Percentiles rank a stretch among this genome's conserved stretches.
Evolutionary conservation across 2,329 filamentous ascomycete genomes (phyloP).

Genomic region (Fusarium oligoseptatum): DNA sequence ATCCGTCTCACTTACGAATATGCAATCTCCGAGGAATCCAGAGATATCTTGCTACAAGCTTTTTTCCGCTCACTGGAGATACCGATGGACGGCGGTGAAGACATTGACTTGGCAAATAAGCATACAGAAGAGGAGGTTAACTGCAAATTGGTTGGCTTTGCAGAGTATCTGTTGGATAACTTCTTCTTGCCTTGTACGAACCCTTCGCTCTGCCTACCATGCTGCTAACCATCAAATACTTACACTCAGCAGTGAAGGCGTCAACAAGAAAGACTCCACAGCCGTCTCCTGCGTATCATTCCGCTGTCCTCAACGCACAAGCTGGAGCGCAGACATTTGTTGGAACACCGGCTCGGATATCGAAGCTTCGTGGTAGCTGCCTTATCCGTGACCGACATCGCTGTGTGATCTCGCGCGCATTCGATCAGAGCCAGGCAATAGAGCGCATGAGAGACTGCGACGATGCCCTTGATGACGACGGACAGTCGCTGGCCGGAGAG

Average conservation of each 20-base stretch:
- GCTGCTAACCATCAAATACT: background rate
- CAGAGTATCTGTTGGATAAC: background rate
- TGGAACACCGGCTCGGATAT: constrained; percentile 19
- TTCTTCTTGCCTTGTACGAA: background rate
- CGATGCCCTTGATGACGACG: background rate
- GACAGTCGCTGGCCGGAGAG: background rate
- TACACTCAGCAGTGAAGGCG: constrained; percentile 16
- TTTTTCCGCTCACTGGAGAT: background rate
- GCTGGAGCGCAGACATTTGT: constrained; percentile 7
- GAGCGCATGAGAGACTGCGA: constrained; percentile 7
- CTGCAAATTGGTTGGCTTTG: background rate
- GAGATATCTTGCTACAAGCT: background rate
- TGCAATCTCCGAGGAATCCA: background rate
- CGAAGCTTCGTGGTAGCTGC: constrained; percentile 12
- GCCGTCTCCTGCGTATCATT: constrained; percentile 16
- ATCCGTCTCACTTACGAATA: background rate
- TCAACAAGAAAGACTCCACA: constrained; percentile 25
- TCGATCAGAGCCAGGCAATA: constrained; percentile 10
- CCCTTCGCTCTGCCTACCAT: background rate
- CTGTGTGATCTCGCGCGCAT: constrained; percentile 23
- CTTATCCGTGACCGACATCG: constrained; percentile 24
- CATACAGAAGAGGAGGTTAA: background rate
- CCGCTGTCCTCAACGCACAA: constrained; percentile 15
- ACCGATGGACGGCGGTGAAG: background rate
- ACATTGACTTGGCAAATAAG: background rate